These are phyloP conservation scores for Metarhizium brunneum DNA, from an alignment of 2,329 filamentous ascomycete species.

Conservation along the genomic window DNA sequence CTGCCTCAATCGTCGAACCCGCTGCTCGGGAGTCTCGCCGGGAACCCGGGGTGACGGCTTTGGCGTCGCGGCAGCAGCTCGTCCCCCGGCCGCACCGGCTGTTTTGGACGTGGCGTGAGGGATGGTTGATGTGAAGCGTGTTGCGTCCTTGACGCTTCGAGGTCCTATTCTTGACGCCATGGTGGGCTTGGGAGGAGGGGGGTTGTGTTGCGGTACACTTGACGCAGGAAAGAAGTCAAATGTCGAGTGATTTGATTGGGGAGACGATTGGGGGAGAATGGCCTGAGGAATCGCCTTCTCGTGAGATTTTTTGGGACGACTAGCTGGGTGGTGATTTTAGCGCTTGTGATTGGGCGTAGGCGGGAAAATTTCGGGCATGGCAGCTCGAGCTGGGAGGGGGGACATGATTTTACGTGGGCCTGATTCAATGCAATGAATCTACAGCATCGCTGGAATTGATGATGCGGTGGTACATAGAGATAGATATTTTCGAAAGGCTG, in stretches of 20 bases:
- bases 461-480: too few species aligned
- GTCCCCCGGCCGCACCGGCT: conserved; percentile 23
- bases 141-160: conserved; percentile 69
- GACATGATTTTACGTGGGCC: neutral
- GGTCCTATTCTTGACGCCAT: conserved; percentile 40
- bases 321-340: conserved; percentile 17
- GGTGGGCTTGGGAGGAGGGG: conserved; percentile 5
- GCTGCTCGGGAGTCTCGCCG: conserved; percentile 58
- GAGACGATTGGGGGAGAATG: conserved; percentile 2
- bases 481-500: too few species aligned
- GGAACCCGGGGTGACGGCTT: conserved; percentile 21
- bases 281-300: conserved; percentile 11
- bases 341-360: conserved; percentile 27
- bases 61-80: conserved; percentile 12
- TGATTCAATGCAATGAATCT: neutral
- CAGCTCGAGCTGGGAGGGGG: neutral
- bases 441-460: too few species aligned
- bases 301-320: conserved; percentile 26
- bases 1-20: conserved; percentile 57
- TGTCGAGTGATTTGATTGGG: neutral
- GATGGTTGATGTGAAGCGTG: conserved; percentile 51
- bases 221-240: neutral
- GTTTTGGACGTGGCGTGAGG: conserved; percentile 59
- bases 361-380: conserved; percentile 23
- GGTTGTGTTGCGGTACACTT: conserved; percentile 2